Evolutionary conservation across 73 alveolate genomes (phyloP), one percentile per base, ranked within the genome.

Genomic region (Uronychia binucleata): DNA sequence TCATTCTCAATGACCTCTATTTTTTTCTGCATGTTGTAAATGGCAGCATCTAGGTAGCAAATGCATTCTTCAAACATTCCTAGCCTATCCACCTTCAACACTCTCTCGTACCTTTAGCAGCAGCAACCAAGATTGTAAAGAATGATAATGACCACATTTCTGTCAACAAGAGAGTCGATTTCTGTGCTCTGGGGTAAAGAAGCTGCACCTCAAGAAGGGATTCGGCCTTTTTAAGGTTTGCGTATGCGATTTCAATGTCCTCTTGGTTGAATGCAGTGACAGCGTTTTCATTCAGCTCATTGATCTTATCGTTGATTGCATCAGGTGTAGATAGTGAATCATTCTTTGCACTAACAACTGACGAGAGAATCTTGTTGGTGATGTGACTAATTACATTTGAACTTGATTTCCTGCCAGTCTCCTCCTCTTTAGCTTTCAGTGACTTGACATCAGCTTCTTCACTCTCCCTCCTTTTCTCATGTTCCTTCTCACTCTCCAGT

Each of bases 31-130:
- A 86, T 28, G 33, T 74, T n/a, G 19, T 29, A 74, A 30, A 86
- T 86, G 31, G 92, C 87, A 57, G 82, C 92, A 26, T 79, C 58
- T 57, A 86, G 34, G 57, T 79, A 86, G 31, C 34, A 11, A 33
- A 86, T 59, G 74, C 87, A 77, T 33, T 78, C 33, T 29, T 86
- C 92, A n/a, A 86, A 57, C 29, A 78, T 28, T 8, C 92, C 92
- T 58, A 86, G 28, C 32, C 67, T 46, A 11, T 46, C 19, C 5
- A 5, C 5, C n/a, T 46, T 46, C 67, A 46, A 46, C n/a, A 11
- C 67, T 46, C 67, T 46, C n/a, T 46, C 67, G n/a, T 46, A 46
- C 67, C 88, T 79, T 78, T 86, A 59, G 59, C 26, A 86, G 75
- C 88, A 78, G 34, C 92, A 86, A 25, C 88, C 46, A 19, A 79